Base-by-base conservation (phyloP, 805 yeast species). In the Cyberlindnera nakhonratchasimensis region DNA sequence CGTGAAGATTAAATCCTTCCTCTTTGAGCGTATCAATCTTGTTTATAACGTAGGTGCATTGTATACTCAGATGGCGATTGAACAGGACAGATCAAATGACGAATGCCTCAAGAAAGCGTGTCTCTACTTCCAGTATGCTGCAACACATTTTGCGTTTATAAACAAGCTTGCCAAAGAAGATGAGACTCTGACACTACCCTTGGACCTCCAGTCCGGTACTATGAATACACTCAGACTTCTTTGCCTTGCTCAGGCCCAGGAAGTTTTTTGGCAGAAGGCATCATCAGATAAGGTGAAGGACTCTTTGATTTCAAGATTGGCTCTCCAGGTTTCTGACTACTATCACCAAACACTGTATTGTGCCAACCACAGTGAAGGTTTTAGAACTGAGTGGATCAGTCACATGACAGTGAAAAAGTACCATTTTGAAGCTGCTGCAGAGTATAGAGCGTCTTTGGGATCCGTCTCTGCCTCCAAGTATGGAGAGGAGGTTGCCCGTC, bases 211-310 rank as follows among this genome's bases (percentile, higher is more conserved):
- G 29, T 32, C 43, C 1, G 70, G 70, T 11, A 76, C 86, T 0
- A 53, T 84, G 9, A 62, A 66, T 11, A 67, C 80, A 14, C 63
- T 89, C 40, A 62, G 70, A 28, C 51, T 58, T 11, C 55, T 88
- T 26, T 75, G 77, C 76, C 57, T 85, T 29, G 93, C 95, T 0
- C 96, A 87, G 54, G 93, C 96, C 0, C 96, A 89, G 61, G 96
- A 90, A 56, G 72, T 79, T 11, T 78, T 83, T 38, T 89, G 96
- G 96, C 79, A 75, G 36, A 80, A 81, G 53, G 88, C 96, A 0
- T 61, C 69, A 0, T 59, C 64, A 29, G 59, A 63, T 14, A 65
- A 68, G 11, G 55, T 77, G 53, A 83, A 80, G 52, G 79, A 84
- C 54, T 65, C 82, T 0, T 65, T 79, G 4, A 63, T 89, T 3